These are phyloP conservation scores for Aspergillus incahuasiensis DNA, from an alignment of 495 filamentous ascomycete genomes.

Conservation along the genomic window DNA sequence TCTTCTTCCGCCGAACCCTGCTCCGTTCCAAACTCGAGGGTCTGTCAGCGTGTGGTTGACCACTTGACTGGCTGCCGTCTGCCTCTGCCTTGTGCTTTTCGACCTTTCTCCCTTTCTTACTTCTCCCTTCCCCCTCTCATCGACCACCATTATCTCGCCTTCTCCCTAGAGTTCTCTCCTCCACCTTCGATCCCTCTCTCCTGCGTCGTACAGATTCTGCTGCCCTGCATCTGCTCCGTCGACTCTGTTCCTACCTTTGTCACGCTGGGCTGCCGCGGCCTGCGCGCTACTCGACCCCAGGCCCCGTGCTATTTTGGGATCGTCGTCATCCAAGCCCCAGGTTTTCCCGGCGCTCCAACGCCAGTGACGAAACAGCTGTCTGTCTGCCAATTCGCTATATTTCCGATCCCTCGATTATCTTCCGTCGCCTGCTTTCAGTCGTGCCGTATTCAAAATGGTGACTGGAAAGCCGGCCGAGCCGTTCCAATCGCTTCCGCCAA, in stretches of 20 bases:
- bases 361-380: slow-evolving; percentile 32
- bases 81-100: slow-evolving; percentile 4
- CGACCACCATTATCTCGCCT: slow-evolving; percentile 4
- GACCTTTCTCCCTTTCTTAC: slow-evolving; percentile 13
- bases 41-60: slow-evolving; percentile 13
- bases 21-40: slow-evolving; percentile 4
- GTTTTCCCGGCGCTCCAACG: slow-evolving; percentile 30
- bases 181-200: neutral
- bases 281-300: slow-evolving; percentile 21
- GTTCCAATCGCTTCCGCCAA: slow-evolving; percentile 30
- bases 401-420: slow-evolving; percentile 6
- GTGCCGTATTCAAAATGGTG: slow-evolving; percentile 31
- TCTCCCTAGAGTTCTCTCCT: slow-evolving; percentile 6
- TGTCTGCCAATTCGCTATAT: slow-evolving; percentile 8
- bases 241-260: slow-evolving; percentile 11
- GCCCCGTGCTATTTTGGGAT: slow-evolving; percentile 36
- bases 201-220: neutral
- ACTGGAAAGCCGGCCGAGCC: slow-evolving; percentile 40
- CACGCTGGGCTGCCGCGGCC: slow-evolving; percentile 10
- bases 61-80: neutral
- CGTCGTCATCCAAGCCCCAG: slow-evolving; percentile 30
- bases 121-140: slow-evolving; percentile 15
- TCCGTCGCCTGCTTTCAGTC: slow-evolving; percentile 9
- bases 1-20: neutral
- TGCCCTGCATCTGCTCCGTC: slow-evolving; percentile 1